Evolutionary conservation across 108 stramenopile species (phyloP), one percentile per base, ranked within the genome.

Genomic region (Pseudonitzschia pungens): DNA sequence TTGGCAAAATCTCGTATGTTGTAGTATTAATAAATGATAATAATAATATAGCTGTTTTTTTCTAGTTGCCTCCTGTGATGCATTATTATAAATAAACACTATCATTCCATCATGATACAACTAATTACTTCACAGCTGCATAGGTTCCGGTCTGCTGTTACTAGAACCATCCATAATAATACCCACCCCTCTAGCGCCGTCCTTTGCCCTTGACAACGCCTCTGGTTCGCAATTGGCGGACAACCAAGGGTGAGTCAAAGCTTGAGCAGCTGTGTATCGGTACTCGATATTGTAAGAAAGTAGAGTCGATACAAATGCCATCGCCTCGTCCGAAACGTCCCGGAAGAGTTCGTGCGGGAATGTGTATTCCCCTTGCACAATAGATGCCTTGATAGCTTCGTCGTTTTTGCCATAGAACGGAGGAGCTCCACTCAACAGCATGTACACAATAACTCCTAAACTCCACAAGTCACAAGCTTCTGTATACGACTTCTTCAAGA

Each of bases 391-490:
- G 80, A 96, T 93, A 24, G 85, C 88, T 70, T 93, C 91, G 76
- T 94, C 92, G 69, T 92, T 92, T 75, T 89, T 89, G 70, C 95
- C 95, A 69, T 92, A 94, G 73, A 97, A 97, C 4, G 96, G 96
- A 33, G 95, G 93, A 43, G 93, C 92, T n/a, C 95, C 95, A 59
- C 83, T 84, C 16, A 97, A 75, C 22, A 97, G 73, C 93, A 97
- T 93, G 89, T 94, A 97, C 32, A 92, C 92, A 76, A 95, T 95
- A 50, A 97, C 94, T 24, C 96, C 98, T 43, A 98, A 76, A 65
- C 87, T 87, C 98, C 98, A 98, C 42, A 98, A 72, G 69, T 98
- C 98, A 70, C 98, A 99, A 10, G 92, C 90, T 70, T 93, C 89
- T 21, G 96, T 97, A 86, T 99, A 99, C 24, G 89, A 92, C 68